Conservation (phyloP, 2,329 filamentous ascomycete genomes). For the Fusarium sp. region DNA sequence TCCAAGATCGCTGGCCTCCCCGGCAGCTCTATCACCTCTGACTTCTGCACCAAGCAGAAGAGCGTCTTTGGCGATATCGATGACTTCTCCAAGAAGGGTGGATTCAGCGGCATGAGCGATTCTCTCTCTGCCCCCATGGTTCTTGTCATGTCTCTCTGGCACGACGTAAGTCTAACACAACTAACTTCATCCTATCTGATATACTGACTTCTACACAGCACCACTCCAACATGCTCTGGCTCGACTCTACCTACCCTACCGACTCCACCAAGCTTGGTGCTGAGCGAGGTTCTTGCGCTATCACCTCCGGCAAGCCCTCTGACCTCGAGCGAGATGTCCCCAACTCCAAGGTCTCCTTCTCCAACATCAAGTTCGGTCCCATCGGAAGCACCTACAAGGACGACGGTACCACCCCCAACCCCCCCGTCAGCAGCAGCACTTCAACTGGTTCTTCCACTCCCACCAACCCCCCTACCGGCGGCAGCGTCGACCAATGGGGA, state of each 20-base stretch:
- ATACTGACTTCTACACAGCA: conserved; percentile 53
- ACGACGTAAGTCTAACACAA: conserved; percentile 61
- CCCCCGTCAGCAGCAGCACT: conserved; percentile 9
- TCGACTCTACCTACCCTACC: conserved; percentile 75
- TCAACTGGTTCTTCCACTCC: background rate
- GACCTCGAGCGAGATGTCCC: conserved; percentile 61
- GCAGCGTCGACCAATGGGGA: conserved; percentile 47
- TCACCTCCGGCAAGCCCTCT: conserved; percentile 57
- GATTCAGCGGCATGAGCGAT: conserved; percentile 67
- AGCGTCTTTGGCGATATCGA: conserved; percentile 65
- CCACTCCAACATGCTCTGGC: conserved; percentile 78
- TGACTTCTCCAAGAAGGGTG: conserved; percentile 68
- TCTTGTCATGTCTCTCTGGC: conserved; percentile 67
- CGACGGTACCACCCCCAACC: conserved; percentile 26
- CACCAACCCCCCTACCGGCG: conserved; percentile 19
- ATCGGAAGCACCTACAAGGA: conserved; percentile 63
- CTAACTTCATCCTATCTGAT: background rate
- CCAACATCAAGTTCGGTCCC: conserved; percentile 69
- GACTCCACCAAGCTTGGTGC: conserved; percentile 60
- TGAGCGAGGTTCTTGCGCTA: conserved; percentile 66
- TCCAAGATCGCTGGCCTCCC: conserved; percentile 55
- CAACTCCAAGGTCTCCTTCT: conserved; percentile 66
- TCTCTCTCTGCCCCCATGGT: conserved; percentile 59
- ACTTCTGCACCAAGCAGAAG: conserved; percentile 72
- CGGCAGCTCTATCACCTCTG: conserved; percentile 65